Conservation (phyloP, 164 flowering plant genomes). For the Buxus sempervirens region DNA sequence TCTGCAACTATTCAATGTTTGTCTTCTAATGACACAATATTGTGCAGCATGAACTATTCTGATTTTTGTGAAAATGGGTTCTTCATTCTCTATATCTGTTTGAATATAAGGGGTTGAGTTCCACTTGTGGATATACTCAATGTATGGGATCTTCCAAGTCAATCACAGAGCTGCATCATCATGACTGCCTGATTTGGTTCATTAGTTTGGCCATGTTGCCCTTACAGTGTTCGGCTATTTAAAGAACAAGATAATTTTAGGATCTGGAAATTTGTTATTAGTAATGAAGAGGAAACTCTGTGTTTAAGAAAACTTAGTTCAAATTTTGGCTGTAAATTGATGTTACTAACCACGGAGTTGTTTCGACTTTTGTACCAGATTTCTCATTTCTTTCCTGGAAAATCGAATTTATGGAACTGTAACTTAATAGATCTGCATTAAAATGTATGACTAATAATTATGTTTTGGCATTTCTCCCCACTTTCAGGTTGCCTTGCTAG, state of each 20-base stretch:
- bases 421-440: background rate
- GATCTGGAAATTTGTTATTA: background rate
- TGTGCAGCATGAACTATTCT: background rate
- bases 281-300: background rate
- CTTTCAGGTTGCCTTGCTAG: conserved; percentile 84
- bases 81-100: too few relatives aligned
- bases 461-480: background rate
- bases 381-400: too few relatives aligned
- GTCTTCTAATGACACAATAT: background rate
- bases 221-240: too few relatives aligned
- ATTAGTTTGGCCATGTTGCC: background rate
- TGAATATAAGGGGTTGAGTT: too few relatives aligned
- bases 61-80: background rate
- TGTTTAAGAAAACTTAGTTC: background rate
- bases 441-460: background rate
- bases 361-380: too few relatives aligned
- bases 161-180: background rate
- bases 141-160: background rate
- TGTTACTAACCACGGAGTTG: background rate
- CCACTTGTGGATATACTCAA: background rate
- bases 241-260: background rate
- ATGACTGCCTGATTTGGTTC: background rate
- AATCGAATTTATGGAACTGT: background rate
- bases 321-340: background rate
- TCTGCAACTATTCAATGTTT: too few relatives aligned